Evolutionary conservation across 495 filamentous ascomycete genomes (phyloP).

Genomic region (Penicillium canescens): DNA sequence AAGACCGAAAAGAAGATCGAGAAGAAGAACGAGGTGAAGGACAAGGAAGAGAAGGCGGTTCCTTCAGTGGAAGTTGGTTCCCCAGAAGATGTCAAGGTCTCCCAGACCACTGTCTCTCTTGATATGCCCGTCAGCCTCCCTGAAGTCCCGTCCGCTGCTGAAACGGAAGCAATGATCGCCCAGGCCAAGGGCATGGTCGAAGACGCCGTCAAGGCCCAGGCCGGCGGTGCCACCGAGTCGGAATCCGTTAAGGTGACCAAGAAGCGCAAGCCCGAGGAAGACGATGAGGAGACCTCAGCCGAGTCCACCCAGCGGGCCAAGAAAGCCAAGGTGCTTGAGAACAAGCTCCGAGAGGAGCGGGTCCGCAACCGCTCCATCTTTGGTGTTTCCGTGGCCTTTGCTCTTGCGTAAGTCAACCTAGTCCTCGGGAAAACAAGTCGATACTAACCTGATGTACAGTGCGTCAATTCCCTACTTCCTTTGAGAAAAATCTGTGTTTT

Average conservation of each 20-base stretch:
- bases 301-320: conserved; percentile 57
- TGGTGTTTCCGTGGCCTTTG: conserved; percentile 80
- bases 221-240: conserved; percentile 32
- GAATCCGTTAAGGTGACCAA: conserved; percentile 47
- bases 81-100: conserved; percentile 63
- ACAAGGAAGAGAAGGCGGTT: conserved; percentile 58
- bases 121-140: conserved; percentile 69
- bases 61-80: conserved; percentile 30
- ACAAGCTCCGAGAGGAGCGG: conserved; percentile 77
- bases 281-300: conserved; percentile 55
- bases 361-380: conserved; percentile 80
- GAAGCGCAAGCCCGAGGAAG: conserved; percentile 86
- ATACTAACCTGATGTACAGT: conserved; percentile 31
- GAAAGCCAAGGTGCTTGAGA: conserved; percentile 71
- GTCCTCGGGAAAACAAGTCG: not conserved
- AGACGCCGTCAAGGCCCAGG: conserved; percentile 64
- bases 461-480: conserved; percentile 52
- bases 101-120: conserved; percentile 75
- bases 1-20: conserved; percentile 18
- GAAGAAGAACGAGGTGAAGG: conserved; percentile 38
- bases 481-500: conserved; percentile 16
- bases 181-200: conserved; percentile 89
- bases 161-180: conserved; percentile 77
- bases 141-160: conserved; percentile 70
- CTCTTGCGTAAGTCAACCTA: conserved; percentile 74